Evolutionary conservation across 176 grass and related monocot species (phyloP), one percentile per base, ranked within the genome.

Genomic region (Aegilops bicornis): DNA sequence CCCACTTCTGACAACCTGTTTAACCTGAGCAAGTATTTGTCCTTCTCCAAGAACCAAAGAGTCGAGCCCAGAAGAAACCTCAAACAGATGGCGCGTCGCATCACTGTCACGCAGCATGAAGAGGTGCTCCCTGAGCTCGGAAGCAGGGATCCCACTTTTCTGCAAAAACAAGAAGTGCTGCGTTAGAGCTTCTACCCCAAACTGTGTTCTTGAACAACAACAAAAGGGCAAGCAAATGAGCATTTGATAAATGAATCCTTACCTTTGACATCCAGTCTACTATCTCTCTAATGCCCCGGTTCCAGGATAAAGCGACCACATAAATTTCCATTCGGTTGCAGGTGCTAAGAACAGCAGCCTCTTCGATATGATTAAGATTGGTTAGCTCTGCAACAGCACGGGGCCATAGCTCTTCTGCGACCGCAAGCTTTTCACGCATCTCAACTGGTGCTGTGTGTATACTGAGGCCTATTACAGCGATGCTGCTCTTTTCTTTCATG

Each of bases 241-340:
- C 25, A 80, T 61, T 67, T 67, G 60, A 67, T 83, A 31, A 62
- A 83, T 40, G 29, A 20, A 79, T 40, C 47, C 35, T 89, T 89
- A 98, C 96, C 93, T 91, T 98, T 84, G 96, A 77, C 93, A 98
- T 98, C 96, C 96, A 98, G 60, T 98, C 96, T 10, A 96, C 86
- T 6, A 98, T 92, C 86, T 98, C 96, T 89, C 92, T 90, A 63
- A 98, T 98, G 47, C 93, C 96, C 3, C 93, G 89, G 59, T 96
- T 94, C 96, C 96, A 98, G 32, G 96, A 98, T 59, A 98, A 76
- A 69, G 93, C 92, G 16, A 98, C 93, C 43, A 94, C 92, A 69
- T 96, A 98, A 72, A 98, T 98, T 82, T 98, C 93, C 93, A 98
- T 98, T 56, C 96, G 88, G 33, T 98, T 98, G 83, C 96, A 98